Evolutionary conservation across 2,329 filamentous ascomycete genomes (phyloP), one percentile per base, ranked within the genome.

Genomic region (Fusarium poae): DNA sequence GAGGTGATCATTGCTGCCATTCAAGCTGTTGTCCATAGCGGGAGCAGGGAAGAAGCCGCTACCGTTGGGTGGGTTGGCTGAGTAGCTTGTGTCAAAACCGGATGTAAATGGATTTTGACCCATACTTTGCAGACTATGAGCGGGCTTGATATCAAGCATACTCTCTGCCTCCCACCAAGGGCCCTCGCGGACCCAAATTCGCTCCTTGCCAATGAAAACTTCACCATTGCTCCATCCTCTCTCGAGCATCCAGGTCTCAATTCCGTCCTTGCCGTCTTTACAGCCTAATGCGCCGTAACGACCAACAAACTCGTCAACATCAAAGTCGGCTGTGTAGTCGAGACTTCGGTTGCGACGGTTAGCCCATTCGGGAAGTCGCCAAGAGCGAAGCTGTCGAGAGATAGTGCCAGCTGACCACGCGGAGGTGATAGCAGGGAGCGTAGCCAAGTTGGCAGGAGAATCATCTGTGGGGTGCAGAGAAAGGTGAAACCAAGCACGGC

Each of bases 141-240:
- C 83, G 2, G 90, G 88, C 79, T 96, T 95, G 73, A 97, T 84
- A 75, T 99, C 96, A 29, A 98, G 89, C 92, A 97, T 97, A 65
- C 88, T 92, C 81, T 99, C 96, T 7, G 94, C 95, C 79, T 98
- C 95, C 95, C 95, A 98, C 95, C 96, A 99, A 3, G 94, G 92
- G 59, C 84, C 86, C 79, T 99, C 96, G 50, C 95, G 89, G 83
- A 98, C 94, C 96, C 96, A 99, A 42, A 99, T 89, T 32, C 96
- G 92, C 79, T 98, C 94, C 60, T 89, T 90, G 57, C 96, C 96
- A 32, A 98, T 85, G 7, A 97, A 89, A 3, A 98, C 94, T 80
- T 98, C 96, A 39, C 96, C 96, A 72, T 99, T 99, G 81, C 93
- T 97, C 96, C 96, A 99, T 2, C 96, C 96, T 61, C 96, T 90